Evolutionary conservation across 2,329 filamentous ascomycete genomes (phyloP).

Genomic region (Penicillium sp.): DNA sequence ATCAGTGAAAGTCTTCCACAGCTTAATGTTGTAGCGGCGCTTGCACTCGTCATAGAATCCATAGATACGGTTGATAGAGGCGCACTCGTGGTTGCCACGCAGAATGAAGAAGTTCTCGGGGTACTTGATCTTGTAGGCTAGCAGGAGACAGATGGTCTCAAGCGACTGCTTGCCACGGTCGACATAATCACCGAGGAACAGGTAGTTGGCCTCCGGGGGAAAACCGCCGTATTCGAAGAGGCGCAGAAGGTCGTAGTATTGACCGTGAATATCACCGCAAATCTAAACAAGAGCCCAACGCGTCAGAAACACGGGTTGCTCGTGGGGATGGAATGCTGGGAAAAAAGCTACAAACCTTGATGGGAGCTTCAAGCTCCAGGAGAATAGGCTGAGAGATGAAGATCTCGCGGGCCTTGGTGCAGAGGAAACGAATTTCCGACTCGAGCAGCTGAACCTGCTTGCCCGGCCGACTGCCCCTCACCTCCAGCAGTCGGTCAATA

Average conservation of each 20-base stretch:
- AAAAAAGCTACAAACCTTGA: conserved; percentile 69
- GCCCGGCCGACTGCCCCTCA: conserved; percentile 93
- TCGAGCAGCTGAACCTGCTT: conserved; percentile 98
- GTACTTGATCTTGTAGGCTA: conserved; percentile 99
- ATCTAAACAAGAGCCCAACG: conserved; percentile 61
- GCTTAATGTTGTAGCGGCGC: conserved; percentile 97
- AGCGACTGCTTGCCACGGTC: conserved; percentile 99
- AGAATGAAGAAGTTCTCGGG: conserved; percentile 99
- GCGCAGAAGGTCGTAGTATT: conserved; percentile 97
- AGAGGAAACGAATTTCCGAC: conserved; percentile 93
- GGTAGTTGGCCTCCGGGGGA: conserved; percentile 97
- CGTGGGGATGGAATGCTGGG: neutral
- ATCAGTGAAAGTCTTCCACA: conserved; percentile 99
- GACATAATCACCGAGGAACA: conserved; percentile 98
- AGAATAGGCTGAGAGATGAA: conserved; percentile 99
- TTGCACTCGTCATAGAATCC: conserved; percentile 99
- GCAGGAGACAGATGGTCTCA: conserved; percentile 93
- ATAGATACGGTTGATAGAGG: conserved; percentile 98
- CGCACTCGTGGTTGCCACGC: conserved; percentile 98
- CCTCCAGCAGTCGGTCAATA: conserved; percentile 97
- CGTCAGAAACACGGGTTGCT: neutral
- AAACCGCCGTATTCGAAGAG: conserved; percentile 98
- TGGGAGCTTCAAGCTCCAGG: conserved; percentile 94
- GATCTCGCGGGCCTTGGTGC: conserved; percentile 98
- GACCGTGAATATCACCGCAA: conserved; percentile 97